These are phyloP conservation scores for Margaritispora aquatica DNA, from an alignment of 495 filamentous ascomycete genomes.

Conservation along the genomic window DNA sequence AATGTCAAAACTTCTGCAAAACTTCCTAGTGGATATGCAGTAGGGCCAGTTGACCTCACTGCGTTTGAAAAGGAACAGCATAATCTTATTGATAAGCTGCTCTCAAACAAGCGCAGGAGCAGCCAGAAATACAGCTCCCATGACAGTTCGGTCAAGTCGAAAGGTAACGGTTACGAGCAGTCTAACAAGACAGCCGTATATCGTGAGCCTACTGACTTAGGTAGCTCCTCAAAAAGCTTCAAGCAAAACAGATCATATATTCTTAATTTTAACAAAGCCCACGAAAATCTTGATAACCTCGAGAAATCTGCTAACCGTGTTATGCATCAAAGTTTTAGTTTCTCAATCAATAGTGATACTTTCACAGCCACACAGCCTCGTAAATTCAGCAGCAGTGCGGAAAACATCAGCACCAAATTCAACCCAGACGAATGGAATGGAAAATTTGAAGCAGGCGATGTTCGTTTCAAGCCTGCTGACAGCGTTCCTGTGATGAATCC, in stretches of 20 bases:
- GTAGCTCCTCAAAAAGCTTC: conserved; percentile 15
- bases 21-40: conserved; percentile 22
- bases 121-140: background rate
- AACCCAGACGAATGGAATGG: conserved; percentile 53
- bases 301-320: conserved; percentile 16
- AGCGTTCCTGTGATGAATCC: conserved; percentile 25
- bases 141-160: background rate
- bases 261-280: background rate
- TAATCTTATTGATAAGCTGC: conserved; percentile 23
- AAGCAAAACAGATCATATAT: background rate
- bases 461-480: conserved; percentile 42
- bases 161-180: background rate
- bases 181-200: background rate
- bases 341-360: conserved; percentile 34
- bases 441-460: conserved; percentile 41
- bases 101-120: conserved; percentile 15
- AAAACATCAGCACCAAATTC: conserved; percentile 73
- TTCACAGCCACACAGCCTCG: conserved; percentile 25
- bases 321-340: conserved; percentile 39
- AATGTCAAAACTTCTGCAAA: background rate
- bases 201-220: conserved; percentile 1
- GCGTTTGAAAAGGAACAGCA: conserved; percentile 29
- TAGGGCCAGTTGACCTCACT: conserved; percentile 13
- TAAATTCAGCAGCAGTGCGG: conserved; percentile 48
- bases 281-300: background rate